Evolutionary conservation across 2,329 filamentous ascomycete species (phyloP), one percentile per base, ranked within the genome.

Genomic region (Calonectria pseudoreteaudii): DNA sequence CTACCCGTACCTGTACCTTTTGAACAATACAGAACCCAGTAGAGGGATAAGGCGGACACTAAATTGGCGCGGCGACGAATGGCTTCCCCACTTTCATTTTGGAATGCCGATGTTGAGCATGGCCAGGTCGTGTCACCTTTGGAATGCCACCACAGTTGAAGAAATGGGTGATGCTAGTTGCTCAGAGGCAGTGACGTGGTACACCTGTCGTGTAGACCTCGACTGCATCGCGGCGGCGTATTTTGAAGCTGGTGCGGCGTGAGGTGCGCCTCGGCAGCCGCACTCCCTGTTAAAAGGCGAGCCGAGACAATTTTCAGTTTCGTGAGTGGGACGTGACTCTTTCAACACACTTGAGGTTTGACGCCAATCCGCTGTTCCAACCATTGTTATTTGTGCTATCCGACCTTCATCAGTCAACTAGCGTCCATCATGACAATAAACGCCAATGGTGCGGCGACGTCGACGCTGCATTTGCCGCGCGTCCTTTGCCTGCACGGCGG

Each of bases 401-500:
- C 36, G 14, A 9, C 56, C 26, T 13, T 28, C 36, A 31, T 38
- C n/a, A 13, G 23, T n/a, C 9, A 26, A 60, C n/a, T 9, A 41
- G 38, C n/a, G 1, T 10, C 26, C 34, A 49, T n/a, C 26, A 75
- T 75, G 28, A 70, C 56, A n/a, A 53, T 34, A 26, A 47, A 34
- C 44, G 49, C 65, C 66, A 56, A 70, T 38, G 62, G 52, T 68
- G 47, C 36, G n/a, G 28, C 66, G 16, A 47, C 74, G 20, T 71
- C 75, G 16, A 73, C 75, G 16, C 80, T 81, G 20, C 68, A 77
- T 72, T 86, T 88, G 34, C 93, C 93, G 4, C 92, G 94, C 73
- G 91, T 96, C 77, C 92, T 96, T 78, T 95, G 93, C 84, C 91
- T 96, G n/a, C 94, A 96, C 83, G 94, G 94, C 81, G 94, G 94